phyloP scores from a whole-genome alignment of 2,329 filamentous ascomycete species.

The Cadophora sp. region DNA sequence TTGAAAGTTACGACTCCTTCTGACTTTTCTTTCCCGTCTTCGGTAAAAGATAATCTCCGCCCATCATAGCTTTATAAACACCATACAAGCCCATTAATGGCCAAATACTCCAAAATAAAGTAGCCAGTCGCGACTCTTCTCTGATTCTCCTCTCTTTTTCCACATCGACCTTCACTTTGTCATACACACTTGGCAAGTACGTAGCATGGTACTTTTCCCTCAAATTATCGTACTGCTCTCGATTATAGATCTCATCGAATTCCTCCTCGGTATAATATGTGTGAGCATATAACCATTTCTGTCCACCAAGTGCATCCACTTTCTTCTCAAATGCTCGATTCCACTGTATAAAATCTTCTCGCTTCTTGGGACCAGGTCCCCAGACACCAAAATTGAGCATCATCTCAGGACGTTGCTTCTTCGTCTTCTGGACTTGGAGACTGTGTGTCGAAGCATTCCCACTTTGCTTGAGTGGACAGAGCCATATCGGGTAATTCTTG shows the following conservation, averaged over 20 bases:
- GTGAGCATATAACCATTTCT: slow-evolving; percentile 88
- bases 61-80: slow-evolving; percentile 29
- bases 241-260: slow-evolving; percentile 70
- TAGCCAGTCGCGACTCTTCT: slow-evolving; percentile 41
- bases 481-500: slow-evolving; percentile 53
- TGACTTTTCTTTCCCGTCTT: slow-evolving; percentile 9
- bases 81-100: slow-evolving; percentile 27
- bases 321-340: slow-evolving; percentile 77
- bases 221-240: slow-evolving; percentile 65
- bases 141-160: slow-evolving; percentile 41
- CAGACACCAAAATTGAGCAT: slow-evolving; percentile 76
- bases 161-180: slow-evolving; percentile 69
- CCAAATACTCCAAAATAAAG: slow-evolving; percentile 38
- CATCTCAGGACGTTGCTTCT: slow-evolving; percentile 48
- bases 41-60: slow-evolving; percentile 27
- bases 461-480: slow-evolving; percentile 56
- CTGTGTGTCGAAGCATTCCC: slow-evolving; percentile 33
- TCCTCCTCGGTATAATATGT: slow-evolving; percentile 78
- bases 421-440: slow-evolving; percentile 29
- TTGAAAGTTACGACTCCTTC: background rate
- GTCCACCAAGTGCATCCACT: slow-evolving; percentile 71
- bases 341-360: slow-evolving; percentile 64
- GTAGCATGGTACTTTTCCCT: slow-evolving; percentile 67
- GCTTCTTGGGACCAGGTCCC: slow-evolving; percentile 70
- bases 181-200: slow-evolving; percentile 72